Evolutionary conservation across 164 flowering plant species (phyloP).

Genomic region (Euptelea pleiosperma): DNA sequence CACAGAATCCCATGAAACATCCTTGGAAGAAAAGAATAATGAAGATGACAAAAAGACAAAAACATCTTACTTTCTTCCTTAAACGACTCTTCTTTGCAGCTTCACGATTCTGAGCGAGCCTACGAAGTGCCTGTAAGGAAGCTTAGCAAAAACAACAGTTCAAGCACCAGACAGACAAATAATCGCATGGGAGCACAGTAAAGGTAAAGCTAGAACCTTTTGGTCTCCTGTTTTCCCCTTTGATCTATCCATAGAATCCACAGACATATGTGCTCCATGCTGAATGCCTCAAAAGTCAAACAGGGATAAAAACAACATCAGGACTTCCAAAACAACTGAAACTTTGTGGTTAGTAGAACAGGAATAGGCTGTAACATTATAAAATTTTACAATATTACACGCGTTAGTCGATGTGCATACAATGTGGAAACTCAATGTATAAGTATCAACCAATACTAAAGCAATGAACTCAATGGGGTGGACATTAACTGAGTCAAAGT

Average conservation of each 20-base stretch:
- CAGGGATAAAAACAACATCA: background rate
- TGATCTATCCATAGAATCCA: conserved; percentile 53
- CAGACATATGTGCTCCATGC: conserved; percentile 37
- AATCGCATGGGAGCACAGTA: background rate
- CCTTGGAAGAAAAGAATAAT: background rate
- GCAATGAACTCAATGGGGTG: too few species aligned
- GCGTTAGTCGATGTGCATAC: too few species aligned
- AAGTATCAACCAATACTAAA: too few species aligned
- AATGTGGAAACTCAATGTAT: too few species aligned
- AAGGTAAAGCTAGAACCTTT: conserved; percentile 42
- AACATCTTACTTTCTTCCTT: conserved; percentile 67
- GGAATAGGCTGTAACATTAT: too few species aligned
- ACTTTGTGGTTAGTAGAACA: too few species aligned
- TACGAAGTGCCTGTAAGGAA: conserved; percentile 54
- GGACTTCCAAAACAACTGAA: too few species aligned
- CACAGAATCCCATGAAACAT: background rate
- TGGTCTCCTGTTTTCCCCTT: conserved; percentile 58
- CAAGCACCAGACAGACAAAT: background rate
- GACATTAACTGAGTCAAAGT: too few species aligned
- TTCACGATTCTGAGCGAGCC: conserved; percentile 87
- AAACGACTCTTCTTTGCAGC: conserved; percentile 82
- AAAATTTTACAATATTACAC: too few species aligned
- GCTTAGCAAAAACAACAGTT: conserved; percentile 8
- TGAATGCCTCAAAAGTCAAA: conserved; percentile 44
- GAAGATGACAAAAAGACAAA: background rate